Evolutionary conservation across 2,329 filamentous ascomycete genomes (phyloP).

Genomic region (Fusarium sp.): DNA sequence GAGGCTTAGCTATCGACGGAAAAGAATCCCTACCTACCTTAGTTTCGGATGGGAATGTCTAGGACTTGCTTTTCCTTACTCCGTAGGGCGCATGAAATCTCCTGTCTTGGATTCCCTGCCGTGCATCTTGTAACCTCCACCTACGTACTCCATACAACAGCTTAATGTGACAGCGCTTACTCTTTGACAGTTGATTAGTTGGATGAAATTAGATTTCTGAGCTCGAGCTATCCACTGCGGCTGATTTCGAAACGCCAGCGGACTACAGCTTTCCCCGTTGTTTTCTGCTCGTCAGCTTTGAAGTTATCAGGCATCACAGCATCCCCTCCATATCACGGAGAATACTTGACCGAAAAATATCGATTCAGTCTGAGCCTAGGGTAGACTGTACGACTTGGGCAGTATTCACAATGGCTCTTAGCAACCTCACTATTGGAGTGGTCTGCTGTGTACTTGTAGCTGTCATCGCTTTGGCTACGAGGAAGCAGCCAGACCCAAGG

Average conservation of each 20-base stretch:
- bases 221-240: background rate
- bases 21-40: background rate
- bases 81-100: background rate
- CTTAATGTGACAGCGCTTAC: background rate
- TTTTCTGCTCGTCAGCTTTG: background rate
- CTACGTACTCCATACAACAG: background rate
- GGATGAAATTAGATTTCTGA: background rate
- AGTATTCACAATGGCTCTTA: slow-evolving; percentile 19
- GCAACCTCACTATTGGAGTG: slow-evolving; percentile 9
- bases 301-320: background rate
- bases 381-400: background rate
- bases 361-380: background rate
- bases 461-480: slow-evolving; percentile 1
- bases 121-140: slow-evolving; percentile 11
- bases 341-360: background rate
- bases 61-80: background rate
- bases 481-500: slow-evolving; percentile 24
- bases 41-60: background rate
- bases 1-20: background rate
- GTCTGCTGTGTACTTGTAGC: slow-evolving; percentile 26
- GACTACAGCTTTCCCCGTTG: background rate
- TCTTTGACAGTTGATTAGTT: background rate
- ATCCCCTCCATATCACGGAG: background rate
- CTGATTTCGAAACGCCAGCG: background rate
- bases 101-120: background rate